Evolutionary conservation across 1,139 yeast species (phyloP), one percentile per base, ranked within the genome.

Genomic region (Martiniozyma asiatica): DNA sequence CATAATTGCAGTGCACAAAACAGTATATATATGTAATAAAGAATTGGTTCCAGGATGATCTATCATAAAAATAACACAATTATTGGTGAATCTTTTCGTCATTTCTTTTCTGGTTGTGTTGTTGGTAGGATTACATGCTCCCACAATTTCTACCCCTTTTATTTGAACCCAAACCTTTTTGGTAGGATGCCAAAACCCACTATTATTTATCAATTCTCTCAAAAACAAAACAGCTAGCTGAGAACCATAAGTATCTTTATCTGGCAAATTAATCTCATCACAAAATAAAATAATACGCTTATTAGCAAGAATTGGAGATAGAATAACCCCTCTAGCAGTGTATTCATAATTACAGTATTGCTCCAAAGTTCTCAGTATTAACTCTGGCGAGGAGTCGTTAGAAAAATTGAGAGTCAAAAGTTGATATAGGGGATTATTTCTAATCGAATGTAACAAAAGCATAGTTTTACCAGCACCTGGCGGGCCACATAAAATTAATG

Each of bases 381-480:
- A 59, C 1, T 55, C 57, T 0, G 92, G 80, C 0, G 77, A 59
- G 0, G 94, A 78, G 19, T 81, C 89, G 39, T 81, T 82, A 1
- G 95, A 82, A 46, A 87, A 85, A 46, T 85, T 87, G 41, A 89
- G 55, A 2, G 84, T 70, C 3, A 76, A 62, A 5, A 82, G 59
- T 23, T 76, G 81, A 36, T 73, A 58, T 17, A 64, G 60, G 0
- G 74, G 66, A 0, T 77, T 62, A 33, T 63, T 64, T 29, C 81
- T 59, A 26, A 89, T 53, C 0, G 85, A 75, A 32, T 77, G 73
- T 41, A 81, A 65, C 18, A 89, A 55, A 0, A 89, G 75, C 97
- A 87, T 87, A 0, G 97, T 87, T 49, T 89, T 89, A 39, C 98
- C 98, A 0, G 95, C 79, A 3, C 98, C 98, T 0, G 98, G 97